Evolutionary conservation across 2,329 filamentous ascomycete species (phyloP), one percentile per base, ranked within the genome.

Genomic region (Dactylonectria estremocensis): DNA sequence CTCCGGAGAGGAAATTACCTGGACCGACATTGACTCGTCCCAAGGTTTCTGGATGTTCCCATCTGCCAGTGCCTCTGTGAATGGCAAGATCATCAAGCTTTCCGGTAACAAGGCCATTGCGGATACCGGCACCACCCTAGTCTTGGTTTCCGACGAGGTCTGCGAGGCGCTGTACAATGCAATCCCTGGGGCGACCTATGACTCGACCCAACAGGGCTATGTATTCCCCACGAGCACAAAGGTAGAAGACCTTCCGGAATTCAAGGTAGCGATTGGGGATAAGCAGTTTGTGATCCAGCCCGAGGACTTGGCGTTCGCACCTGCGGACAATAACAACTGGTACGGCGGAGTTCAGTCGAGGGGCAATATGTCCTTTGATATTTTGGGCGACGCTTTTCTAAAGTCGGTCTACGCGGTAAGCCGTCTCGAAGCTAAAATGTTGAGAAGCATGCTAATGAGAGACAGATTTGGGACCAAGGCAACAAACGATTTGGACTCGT

Each of bases 1-100:
- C 13, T 61, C 57, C 46, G 46, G 57, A 28, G 24, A 61, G 22
- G 57, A 61, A 13, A 61, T 61, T 61, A 9, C 46, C 57, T 61
- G 57, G 57, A 52, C 57, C 48, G 35, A 61, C 22, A 61, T 61
- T 28, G 57, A 61, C 48, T 61, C 57, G 18, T 61, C 57, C 22
- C 45, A 61, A 31, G 57, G 57, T 14, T 61, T 61, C 57, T 61
- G 57, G 57, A 61, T 61, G 57, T 61, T 61, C 57, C 46, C 57
- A 24, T 61, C 57, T 28, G 18, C 57, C 31, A 61, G 31, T 24
- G 46, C 33, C 46, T 61, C 57, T 14, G 48, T 61, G 9, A 61
- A 61, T 31, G 57, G 57, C 31, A 52, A 61, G 45, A 40, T 28
- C 20, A 53, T 61, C 35, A 28, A 10, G 13, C 57, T 35, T 14